Evolutionary conservation across 148 eudicot genomes (phyloP), one percentile per base, ranked within the genome.

Genomic region (Salicornia ramosissima): DNA sequence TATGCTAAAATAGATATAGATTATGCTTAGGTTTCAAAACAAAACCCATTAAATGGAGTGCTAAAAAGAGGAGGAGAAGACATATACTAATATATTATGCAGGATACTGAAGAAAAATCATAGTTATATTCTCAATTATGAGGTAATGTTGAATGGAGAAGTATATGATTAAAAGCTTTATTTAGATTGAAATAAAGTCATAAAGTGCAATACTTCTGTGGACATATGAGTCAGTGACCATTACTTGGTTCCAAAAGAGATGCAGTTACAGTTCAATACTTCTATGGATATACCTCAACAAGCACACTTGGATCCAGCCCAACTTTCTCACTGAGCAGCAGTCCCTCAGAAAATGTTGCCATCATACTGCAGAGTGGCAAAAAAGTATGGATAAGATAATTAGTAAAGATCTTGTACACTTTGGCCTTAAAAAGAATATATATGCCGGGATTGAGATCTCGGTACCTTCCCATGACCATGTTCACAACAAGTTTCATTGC

Each of bases 401-500:
- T 21, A 40, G 21, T 70, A 16, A 74, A 33, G 4, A 22, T 52
- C 22, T 29, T 26, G 47, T 25, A 26, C 18, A 53, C 24, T 57
- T 40, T 21, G 7, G 15, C 22, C 6, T 5, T 36, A 64, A 45
- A 33, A 26, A 16, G 46, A 61, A 50, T 5, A 58, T 19, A 10
- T 22, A 58, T 10, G 56, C 18, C 22, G 24, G 25, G 33, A 51
- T 64, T 13, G 25, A 28, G 9, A 26, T 47, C 31, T 25, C 47
- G 52, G 63, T 70, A 94, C 98, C 98, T 94, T 80, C 97, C 97
- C 98, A 93, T 94, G 77, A 94, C 86, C 98, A 94, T 94, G 76
- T 94, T 94, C 65, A 94, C 98, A n/a, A 94, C 96, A 69, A 90
- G 96, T 76, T 94, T 94, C 98, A 94, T 94, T 39, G 97, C 92